Evolutionary conservation across 2,329 filamentous ascomycete species (phyloP), one percentile per base, ranked within the genome.

Genomic region (Colletotrichum tropicicola): DNA sequence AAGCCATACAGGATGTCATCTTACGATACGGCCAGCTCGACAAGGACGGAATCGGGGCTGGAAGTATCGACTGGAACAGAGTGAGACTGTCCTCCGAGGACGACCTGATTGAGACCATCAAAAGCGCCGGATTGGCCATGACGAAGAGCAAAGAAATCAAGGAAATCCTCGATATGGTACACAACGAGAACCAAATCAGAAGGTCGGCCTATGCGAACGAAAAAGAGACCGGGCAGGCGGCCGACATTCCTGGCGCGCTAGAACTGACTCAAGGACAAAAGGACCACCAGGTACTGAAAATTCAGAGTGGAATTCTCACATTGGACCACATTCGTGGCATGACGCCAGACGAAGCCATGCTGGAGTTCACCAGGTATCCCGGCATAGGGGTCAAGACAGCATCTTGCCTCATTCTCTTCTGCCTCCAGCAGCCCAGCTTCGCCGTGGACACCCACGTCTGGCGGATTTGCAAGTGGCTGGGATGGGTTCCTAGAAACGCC

Each of bases 111-210:
- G 79, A 90, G 53, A 87, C 91, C 0, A 93, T 96, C 72, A 89
- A 88, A 69, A 78, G 80, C 7, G 92, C 92, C 9, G 93, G 93
- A 0, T 80, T 94, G 2, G 90, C 88, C 3, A 84, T 86, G n/a
- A 82, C 83, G 15, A 96, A 94, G 76, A 89, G 88, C 64, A 89
- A 85, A 55, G 83, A 90, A 68, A 92, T 97, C 72, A 93, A 94
- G 74, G 77, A 79, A 15, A 93, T 93, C 35, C 81, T 97, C 8
- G 86, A 93, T 54, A 87, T 89, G 76, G 90, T 94, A 0, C 88
- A 91, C 71, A 80, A 88, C 45, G 89, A 93, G 69, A 93, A 92
- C 57, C 79, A 87, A 25, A 66, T 73, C 27, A 71, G 77, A 21
- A 72, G 72, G 13, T 77, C 84, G 19, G 82, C 82, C 0, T 80